These are phyloP conservation scores for Penicillium canariense DNA, from an alignment of 495 filamentous ascomycete genomes.

Conservation along the genomic window DNA sequence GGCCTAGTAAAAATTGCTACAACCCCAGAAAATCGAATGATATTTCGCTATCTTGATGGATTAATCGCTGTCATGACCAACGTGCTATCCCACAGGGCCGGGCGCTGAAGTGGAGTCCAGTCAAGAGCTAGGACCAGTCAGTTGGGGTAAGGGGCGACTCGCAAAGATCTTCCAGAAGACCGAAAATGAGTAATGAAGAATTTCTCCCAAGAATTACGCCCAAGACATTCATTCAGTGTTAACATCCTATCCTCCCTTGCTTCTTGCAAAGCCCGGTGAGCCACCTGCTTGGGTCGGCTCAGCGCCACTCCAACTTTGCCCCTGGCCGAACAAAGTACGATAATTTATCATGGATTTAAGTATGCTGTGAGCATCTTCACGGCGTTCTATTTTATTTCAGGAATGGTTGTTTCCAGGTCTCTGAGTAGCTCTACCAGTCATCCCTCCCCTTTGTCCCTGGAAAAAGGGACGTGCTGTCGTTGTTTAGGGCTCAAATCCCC, in stretches of 20 bases:
- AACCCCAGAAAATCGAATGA: too few relatives aligned
- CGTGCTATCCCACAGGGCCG: background rate
- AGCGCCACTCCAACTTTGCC: background rate
- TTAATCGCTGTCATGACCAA: too few relatives aligned
- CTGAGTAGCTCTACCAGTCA: background rate
- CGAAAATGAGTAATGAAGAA: background rate
- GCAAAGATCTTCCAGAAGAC: background rate
- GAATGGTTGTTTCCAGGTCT: background rate
- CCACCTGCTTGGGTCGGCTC: background rate
- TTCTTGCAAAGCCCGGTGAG: background rate
- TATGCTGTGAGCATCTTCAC: too few relatives aligned
- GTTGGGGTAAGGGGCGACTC: background rate
- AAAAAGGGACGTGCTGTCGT: background rate
- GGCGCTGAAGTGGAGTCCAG: background rate
- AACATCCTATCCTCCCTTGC: background rate
- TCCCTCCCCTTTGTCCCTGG: background rate
- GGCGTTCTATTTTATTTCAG: too few relatives aligned
- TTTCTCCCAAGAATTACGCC: background rate
- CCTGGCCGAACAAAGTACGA: too few relatives aligned
- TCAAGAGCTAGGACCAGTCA: constrained; percentile 1
- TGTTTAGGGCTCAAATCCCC: constrained; percentile 12
- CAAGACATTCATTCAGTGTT: background rate
- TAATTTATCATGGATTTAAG: too few relatives aligned
- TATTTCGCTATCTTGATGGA: too few relatives aligned
- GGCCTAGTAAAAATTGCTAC: too few relatives aligned